phyloP scores from a whole-genome alignment of 2,329 filamentous ascomycete species.

The Tolypocladium sp. region DNA sequence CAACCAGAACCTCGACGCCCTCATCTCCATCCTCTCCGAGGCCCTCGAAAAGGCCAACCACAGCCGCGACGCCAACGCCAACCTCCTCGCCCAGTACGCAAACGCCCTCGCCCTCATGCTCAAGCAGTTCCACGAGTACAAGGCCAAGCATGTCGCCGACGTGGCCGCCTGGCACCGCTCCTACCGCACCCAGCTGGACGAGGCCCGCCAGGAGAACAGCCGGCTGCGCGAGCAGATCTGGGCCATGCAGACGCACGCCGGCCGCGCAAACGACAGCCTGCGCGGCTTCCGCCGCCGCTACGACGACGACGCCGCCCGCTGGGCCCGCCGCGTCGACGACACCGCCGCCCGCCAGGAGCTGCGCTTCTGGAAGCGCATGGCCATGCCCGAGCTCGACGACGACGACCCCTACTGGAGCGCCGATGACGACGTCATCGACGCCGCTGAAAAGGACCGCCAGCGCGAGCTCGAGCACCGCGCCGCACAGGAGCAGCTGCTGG shows the following conservation, averaged over 20 bases:
- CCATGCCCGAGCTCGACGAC: slow-evolving; percentile 50
- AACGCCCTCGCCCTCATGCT: slow-evolving; percentile 47
- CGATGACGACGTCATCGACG: slow-evolving; percentile 55
- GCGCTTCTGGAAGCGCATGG: slow-evolving; percentile 58
- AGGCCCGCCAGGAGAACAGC: slow-evolving; percentile 55
- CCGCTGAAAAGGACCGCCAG: slow-evolving; percentile 48
- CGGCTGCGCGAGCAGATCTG: slow-evolving; percentile 56
- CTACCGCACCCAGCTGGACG: slow-evolving; percentile 56
- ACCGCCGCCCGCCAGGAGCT: slow-evolving; percentile 47
- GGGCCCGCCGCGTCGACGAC: slow-evolving; percentile 44
- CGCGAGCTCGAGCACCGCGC: slow-evolving; percentile 39
- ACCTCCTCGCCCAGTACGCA: slow-evolving; percentile 49
- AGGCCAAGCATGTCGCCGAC: slow-evolving; percentile 52
- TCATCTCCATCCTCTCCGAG: slow-evolving; percentile 52
- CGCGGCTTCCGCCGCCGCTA: slow-evolving; percentile 47
- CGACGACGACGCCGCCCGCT: slow-evolving; percentile 45
- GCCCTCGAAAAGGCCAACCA: slow-evolving; percentile 53
- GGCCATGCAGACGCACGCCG: slow-evolving; percentile 55
- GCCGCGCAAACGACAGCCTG: slow-evolving; percentile 46
- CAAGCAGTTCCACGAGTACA: slow-evolving; percentile 57
- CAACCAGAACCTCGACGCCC: slow-evolving; percentile 49
- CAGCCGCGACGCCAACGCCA: slow-evolving; percentile 51
- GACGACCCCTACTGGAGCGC: slow-evolving; percentile 55
- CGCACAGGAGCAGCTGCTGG: slow-evolving; percentile 26
- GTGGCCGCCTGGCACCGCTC: slow-evolving; percentile 56